A percentile compares a stretch with the other conserved stretches of the same genome.
Evolutionary conservation across 768 basidiomycete species (phyloP).

Genomic region (Brasilioporus rufonigricans): DNA sequence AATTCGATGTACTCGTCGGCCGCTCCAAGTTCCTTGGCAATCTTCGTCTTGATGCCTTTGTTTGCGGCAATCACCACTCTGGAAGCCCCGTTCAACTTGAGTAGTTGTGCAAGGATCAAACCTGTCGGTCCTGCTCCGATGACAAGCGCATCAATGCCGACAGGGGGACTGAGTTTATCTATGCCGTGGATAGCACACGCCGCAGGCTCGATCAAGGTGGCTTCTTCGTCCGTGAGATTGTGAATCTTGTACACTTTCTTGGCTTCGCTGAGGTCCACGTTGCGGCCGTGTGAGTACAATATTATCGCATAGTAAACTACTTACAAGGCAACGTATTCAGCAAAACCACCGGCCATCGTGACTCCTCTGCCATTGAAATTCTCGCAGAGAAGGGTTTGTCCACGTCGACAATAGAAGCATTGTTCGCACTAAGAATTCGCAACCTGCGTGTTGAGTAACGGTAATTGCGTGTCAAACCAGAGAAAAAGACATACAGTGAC

Average conservation of each 20-base stretch:
- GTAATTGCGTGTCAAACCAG: neutral
- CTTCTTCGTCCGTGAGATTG: constrained; percentile 80
- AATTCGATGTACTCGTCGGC: constrained; percentile 84
- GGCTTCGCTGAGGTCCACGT: constrained; percentile 40
- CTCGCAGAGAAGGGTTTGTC: constrained; percentile 75
- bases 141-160: constrained; percentile 77
- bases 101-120: constrained; percentile 79
- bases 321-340: constrained; percentile 71
- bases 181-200: constrained; percentile 88
- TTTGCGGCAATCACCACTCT: constrained; percentile 80
- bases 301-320: constrained; percentile 19
- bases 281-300: neutral
- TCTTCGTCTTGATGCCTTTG: constrained; percentile 83
- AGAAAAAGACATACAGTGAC: constrained; percentile 47
- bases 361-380: constrained; percentile 77
- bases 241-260: constrained; percentile 81
- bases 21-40: constrained; percentile 71
- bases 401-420: constrained; percentile 84
- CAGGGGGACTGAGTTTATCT: constrained; percentile 75
- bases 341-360: constrained; percentile 78
- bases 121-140: constrained; percentile 87
- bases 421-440: constrained; percentile 55
- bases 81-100: constrained; percentile 80
- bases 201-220: constrained; percentile 82
- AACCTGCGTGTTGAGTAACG: neutral